phyloP scores from a whole-genome alignment of 169 alveolate species.

The Theileria annulata region DNA sequence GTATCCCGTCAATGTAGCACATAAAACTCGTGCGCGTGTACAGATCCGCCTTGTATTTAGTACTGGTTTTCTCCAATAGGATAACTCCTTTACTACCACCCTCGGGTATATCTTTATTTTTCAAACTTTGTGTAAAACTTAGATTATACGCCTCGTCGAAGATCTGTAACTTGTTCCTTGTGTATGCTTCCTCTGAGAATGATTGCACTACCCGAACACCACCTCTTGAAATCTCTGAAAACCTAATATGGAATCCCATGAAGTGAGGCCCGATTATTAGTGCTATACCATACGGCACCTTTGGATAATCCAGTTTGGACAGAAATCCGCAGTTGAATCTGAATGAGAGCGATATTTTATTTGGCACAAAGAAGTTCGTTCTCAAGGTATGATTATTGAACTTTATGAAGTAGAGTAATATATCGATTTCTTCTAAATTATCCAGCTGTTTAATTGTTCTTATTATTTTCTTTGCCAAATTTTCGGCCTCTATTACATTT shows the following conservation, averaged over 20 bases:
- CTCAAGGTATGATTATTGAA: slow-evolving; percentile 70
- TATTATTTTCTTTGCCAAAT: slow-evolving; percentile 13
- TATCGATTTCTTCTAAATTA: slow-evolving; percentile 69
- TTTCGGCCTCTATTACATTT: slow-evolving; percentile 6
- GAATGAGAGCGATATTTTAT: slow-evolving; percentile 71
- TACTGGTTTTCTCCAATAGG: slow-evolving; percentile 65
- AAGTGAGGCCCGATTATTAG: slow-evolving; percentile 80
- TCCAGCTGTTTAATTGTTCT: slow-evolving; percentile 65
- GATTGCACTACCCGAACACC: slow-evolving; percentile 83
- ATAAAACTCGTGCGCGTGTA: slow-evolving; percentile 66
- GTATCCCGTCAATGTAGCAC: slow-evolving; percentile 71
- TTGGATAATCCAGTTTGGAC: slow-evolving; percentile 71
- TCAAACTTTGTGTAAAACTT: slow-evolving; percentile 79
- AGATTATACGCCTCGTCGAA: slow-evolving; percentile 84
- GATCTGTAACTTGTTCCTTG: slow-evolving; percentile 69
- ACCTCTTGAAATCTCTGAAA: slow-evolving; percentile 80
- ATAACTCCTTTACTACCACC: slow-evolving; percentile 85
- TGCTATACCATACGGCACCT: slow-evolving; percentile 73
- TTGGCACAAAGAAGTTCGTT: slow-evolving; percentile 73
- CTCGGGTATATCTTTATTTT: slow-evolving; percentile 83
- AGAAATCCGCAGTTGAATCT: slow-evolving; percentile 69
- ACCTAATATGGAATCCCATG: slow-evolving; percentile 81
- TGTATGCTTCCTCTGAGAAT: slow-evolving; percentile 72
- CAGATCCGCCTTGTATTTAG: slow-evolving; percentile 33
- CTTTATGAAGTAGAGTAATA: slow-evolving; percentile 68